A percentile compares a stretch with the other conserved stretches of the same genome.
These are phyloP conservation scores for Acanthamoeba lugdunensis DNA, from an alignment of 208 protist species.

Conservation along the genomic window DNA sequence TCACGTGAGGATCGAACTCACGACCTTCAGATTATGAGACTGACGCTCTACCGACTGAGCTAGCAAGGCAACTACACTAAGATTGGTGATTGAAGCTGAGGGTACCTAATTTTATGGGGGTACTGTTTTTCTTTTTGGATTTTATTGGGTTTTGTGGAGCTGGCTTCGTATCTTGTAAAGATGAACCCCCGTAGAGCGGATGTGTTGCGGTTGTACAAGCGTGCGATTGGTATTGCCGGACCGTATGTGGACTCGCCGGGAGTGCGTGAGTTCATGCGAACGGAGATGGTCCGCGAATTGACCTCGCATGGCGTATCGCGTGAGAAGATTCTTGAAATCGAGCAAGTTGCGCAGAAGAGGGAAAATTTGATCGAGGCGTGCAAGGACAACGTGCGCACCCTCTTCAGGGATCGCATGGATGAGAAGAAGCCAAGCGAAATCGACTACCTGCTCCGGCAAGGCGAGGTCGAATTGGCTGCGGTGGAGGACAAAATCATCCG, in stretches of 20 bases:
- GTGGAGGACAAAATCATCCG: conserved; percentile 30
- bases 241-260: conserved; percentile 27
- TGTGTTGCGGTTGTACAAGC: conserved; percentile 18
- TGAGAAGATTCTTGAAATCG: conserved; percentile 10
- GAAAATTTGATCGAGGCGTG: background rate
- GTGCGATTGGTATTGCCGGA: background rate
- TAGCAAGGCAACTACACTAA: conserved; percentile 11
- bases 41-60: conserved; percentile 78
- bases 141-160: background rate
- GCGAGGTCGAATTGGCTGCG: background rate
- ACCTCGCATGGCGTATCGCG: background rate
- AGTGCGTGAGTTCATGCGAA: conserved; percentile 36
- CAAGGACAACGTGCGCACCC: background rate
- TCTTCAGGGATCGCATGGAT: conserved; percentile 3
- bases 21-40: conserved; percentile 79
- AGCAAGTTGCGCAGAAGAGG: background rate
- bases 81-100: too few relatives aligned
- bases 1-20: conserved; percentile 78
- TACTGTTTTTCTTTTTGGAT: too few relatives aligned
- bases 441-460: conserved; percentile 20
- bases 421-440: background rate
- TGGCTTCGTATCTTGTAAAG: background rate
- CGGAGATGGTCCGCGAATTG: conserved; percentile 36
- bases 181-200: background rate
- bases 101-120: too few relatives aligned